Conservation (phyloP, 768 basidiomycete species). For the Tubosaeta sp. region DNA sequence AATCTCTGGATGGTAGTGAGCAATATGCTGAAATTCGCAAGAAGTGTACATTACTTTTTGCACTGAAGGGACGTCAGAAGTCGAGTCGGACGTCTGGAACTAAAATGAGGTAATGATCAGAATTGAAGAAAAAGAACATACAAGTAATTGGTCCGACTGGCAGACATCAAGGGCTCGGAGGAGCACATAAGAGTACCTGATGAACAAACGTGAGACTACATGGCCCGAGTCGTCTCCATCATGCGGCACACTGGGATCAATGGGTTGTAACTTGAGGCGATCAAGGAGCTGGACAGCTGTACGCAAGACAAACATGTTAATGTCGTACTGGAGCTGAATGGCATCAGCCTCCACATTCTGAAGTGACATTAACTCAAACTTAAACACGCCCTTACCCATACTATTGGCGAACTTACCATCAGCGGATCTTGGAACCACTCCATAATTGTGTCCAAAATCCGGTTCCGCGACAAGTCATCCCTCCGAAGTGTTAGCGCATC, state of each 20-base stretch:
- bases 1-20: constrained; percentile 35
- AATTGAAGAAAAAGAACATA: constrained; percentile 22
- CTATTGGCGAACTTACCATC: constrained; percentile 37
- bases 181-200: constrained; percentile 67
- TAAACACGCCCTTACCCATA: background rate
- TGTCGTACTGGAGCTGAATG: constrained; percentile 48
- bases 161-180: constrained; percentile 55
- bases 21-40: background rate
- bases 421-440: constrained; percentile 68
- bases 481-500: constrained; percentile 63
- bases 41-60: constrained; percentile 36
- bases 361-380: constrained; percentile 3
- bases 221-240: constrained; percentile 63
- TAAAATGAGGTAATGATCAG: constrained; percentile 3
- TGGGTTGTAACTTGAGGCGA: constrained; percentile 59
- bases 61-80: constrained; percentile 46
- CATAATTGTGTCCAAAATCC: constrained; percentile 70
- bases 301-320: constrained; percentile 72
- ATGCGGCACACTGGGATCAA: constrained; percentile 46
- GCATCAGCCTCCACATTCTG: constrained; percentile 38
- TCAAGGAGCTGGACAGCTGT: constrained; percentile 74
- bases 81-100: constrained; percentile 43
- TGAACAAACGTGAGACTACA: constrained; percentile 73
- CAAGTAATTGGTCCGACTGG: constrained; percentile 41
- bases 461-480: constrained; percentile 62